Evolutionary conservation across 2,329 filamentous ascomycete species (phyloP).

Genomic region (Colletotrichum melonis): DNA sequence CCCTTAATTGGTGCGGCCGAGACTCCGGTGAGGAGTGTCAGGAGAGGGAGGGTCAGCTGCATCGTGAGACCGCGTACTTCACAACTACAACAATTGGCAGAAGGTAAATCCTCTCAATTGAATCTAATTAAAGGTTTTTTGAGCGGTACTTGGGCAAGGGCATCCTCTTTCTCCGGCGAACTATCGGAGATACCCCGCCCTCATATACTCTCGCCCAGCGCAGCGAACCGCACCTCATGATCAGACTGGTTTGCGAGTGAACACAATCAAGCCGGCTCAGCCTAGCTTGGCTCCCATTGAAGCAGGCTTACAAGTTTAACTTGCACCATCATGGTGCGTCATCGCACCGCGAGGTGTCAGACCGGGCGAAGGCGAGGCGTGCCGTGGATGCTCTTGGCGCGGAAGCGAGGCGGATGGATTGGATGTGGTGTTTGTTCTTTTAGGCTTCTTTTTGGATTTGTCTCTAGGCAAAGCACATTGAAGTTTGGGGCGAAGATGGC

Average conservation of each 20-base stretch:
- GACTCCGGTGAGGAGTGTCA: constrained; percentile 18
- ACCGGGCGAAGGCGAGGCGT: constrained; percentile 30
- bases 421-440: neutral
- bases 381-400: constrained; percentile 24
- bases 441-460: neutral
- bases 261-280: neutral
- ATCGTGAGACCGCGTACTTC: neutral
- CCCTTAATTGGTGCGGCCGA: constrained; percentile 32
- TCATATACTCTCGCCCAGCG: neutral
- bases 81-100: accelerated
- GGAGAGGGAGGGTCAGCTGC: constrained; percentile 15
- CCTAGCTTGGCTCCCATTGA: neutral
- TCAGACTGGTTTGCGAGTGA: too few relatives aligned
- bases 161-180: too few relatives aligned
- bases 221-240: neutral
- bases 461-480: neutral
- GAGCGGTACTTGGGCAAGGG: neutral
- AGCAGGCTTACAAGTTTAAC: neutral
- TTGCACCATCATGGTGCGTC: constrained; percentile 23
- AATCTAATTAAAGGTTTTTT: neutral
- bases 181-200: neutral
- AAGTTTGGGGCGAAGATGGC: neutral
- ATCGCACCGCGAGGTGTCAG: constrained; percentile 26
- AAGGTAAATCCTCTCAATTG: neutral
- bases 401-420: neutral